Percentiles rank a stretch among this genome's conserved stretches.
phyloP scores from a whole-genome alignment of 2,329 filamentous ascomycete genomes.

The Microdochium trichocladiopsis region DNA sequence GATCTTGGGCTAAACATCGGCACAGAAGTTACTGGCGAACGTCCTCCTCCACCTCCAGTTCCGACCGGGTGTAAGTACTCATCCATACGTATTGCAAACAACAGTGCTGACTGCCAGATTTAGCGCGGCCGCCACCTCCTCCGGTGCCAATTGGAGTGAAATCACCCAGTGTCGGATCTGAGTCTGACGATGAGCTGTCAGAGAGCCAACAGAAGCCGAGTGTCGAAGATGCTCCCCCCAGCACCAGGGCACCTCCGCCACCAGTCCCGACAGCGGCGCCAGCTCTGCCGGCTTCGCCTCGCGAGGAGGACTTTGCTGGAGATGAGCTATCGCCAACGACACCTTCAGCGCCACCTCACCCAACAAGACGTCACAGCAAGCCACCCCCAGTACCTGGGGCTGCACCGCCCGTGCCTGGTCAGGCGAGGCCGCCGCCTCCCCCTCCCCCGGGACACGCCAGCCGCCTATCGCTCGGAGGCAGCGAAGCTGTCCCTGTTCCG shows the following conservation, averaged over 20 bases:
- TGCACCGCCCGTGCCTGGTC: slow-evolving; percentile 39
- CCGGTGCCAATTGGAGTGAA: slow-evolving; percentile 44
- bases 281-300: slow-evolving; percentile 36
- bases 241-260: slow-evolving; percentile 32
- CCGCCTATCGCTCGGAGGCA: slow-evolving; percentile 51
- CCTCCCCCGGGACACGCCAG: slow-evolving; percentile 52
- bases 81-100: background rate
- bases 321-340: slow-evolving; percentile 30
- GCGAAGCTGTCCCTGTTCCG: slow-evolving; percentile 38
- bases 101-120: slow-evolving; percentile 13
- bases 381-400: slow-evolving; percentile 53
- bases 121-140: slow-evolving; percentile 57
- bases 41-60: slow-evolving; percentile 22
- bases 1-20: too few relatives aligned
- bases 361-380: slow-evolving; percentile 49
- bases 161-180: slow-evolving; percentile 71
- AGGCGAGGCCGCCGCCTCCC: slow-evolving; percentile 59
- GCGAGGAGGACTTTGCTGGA: slow-evolving; percentile 4
- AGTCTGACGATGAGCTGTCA: slow-evolving; percentile 83
- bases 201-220: slow-evolving; percentile 37
- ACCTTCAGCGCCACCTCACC: slow-evolving; percentile 23
- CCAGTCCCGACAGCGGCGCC: slow-evolving; percentile 38
- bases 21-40: background rate
- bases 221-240: slow-evolving; percentile 28
- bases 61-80: slow-evolving; percentile 26